Conservation (phyloP, 139 green algal genomes). For the Ulvella scutata region DNA sequence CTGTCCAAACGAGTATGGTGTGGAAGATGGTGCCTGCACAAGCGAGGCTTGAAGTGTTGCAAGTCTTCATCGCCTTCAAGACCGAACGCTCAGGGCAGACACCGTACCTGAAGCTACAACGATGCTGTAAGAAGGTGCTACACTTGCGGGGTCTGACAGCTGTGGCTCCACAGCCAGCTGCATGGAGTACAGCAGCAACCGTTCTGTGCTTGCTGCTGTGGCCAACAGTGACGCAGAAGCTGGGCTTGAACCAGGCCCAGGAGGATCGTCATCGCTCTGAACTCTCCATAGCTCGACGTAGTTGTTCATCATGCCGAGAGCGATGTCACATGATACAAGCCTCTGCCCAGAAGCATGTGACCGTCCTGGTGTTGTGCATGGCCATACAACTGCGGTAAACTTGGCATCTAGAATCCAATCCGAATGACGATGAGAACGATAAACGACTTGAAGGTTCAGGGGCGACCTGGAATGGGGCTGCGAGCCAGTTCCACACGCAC, state of each 20-base stretch:
- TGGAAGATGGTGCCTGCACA: not conserved
- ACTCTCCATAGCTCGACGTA: not conserved
- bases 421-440: too few species aligned
- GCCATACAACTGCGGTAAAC: too few species aligned
- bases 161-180: not conserved
- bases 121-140: not conserved
- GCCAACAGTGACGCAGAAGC: too few species aligned
- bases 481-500: too few species aligned
- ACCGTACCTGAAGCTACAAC: not conserved
- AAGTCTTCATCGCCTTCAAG: not conserved
- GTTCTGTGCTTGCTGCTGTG: not conserved
- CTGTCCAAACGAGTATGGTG: not conserved
- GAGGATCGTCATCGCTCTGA: too few species aligned
- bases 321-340: not conserved
- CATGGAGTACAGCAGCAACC: not conserved
- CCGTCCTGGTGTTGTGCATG: too few species aligned
- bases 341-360: too few species aligned
- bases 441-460: too few species aligned
- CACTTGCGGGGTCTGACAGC: not conserved
- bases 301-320: not conserved
- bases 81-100: too few species aligned
- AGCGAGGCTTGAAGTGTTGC: not conserved
- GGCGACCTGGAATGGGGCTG: too few species aligned
- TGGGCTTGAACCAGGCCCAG: too few species aligned
- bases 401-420: too few species aligned